Percentiles rank a stretch among this genome's conserved stretches.
phyloP scores from a whole-genome alignment of 768 basidiomycete species.

The Calocera cornea region DNA sequence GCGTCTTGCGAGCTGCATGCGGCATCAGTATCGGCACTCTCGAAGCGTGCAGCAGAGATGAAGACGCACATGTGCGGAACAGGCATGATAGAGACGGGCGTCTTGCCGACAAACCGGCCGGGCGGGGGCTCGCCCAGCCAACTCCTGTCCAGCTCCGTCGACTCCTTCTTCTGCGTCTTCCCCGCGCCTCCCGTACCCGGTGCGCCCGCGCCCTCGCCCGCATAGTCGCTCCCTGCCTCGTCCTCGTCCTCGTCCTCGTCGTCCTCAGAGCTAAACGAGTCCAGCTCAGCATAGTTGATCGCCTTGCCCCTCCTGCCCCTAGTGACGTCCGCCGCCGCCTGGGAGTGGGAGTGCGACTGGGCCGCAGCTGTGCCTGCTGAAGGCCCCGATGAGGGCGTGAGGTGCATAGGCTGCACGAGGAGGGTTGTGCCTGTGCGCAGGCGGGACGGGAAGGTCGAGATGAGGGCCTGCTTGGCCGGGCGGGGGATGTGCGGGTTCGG shows the following conservation, averaged over 20 bases:
- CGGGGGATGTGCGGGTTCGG: not conserved
- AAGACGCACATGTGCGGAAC: constrained; percentile 62
- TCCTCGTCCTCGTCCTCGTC: constrained; percentile 73
- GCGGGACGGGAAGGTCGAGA: constrained; percentile 78
- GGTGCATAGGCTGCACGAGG: constrained; percentile 74
- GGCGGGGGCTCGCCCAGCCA: constrained; percentile 83
- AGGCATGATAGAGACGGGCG: constrained; percentile 40
- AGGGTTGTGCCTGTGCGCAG: constrained; percentile 79
- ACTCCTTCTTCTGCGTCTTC: constrained; percentile 23
- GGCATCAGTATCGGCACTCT: constrained; percentile 7
- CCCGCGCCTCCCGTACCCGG: constrained; percentile 47
- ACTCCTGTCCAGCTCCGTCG: constrained; percentile 61
- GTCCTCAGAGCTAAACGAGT: constrained; percentile 35
- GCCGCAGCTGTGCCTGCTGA: constrained; percentile 20
- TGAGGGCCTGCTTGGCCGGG: constrained; percentile 43
- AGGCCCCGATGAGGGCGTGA: constrained; percentile 25
- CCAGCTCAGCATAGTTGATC: constrained; percentile 79
- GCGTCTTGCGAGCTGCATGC: constrained; percentile 40
- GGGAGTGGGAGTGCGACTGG: constrained; percentile 12
- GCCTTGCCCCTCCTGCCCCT: constrained; percentile 45
- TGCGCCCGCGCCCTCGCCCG: constrained; percentile 25
- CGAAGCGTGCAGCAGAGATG: too few species aligned
- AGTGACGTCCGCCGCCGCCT: constrained; percentile 25
- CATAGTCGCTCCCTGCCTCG: constrained; percentile 52
- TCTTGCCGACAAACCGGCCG: constrained; percentile 54